Base-by-base conservation (phyloP, 1,139 yeast genomes). In the Scheffersomyces cryptocercus region DNA sequence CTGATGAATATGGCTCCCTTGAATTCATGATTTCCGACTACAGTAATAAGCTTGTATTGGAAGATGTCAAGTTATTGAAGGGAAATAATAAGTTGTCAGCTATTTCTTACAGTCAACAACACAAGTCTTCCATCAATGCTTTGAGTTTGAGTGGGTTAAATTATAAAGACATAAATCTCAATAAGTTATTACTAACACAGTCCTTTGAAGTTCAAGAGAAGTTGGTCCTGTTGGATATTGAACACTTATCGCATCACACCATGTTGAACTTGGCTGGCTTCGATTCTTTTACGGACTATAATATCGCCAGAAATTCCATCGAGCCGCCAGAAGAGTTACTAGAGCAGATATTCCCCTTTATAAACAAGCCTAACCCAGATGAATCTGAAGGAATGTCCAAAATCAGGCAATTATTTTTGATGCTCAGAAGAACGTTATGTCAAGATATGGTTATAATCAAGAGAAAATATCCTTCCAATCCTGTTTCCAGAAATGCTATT, bases 381-480 rank as follows among this genome's bases (percentile, higher is more conserved):
- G 35, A 35, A 8, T 15, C 39, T 3, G 11, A 8, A 12, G 33
- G 9, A 10, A 13, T 30, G 3, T 29, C 45, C 7, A 46, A 55
- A 39, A 47, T 62, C n/a, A 55, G 51, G 32, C 50, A 47, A 9
- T 56, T 64, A 12, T 52, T 68, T 28, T 39, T 43, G 3, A 47
- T 53, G 48, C 52, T 68, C 28, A 50, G 73, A 41, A 50, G 58
- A 32, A 52, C 58, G 30, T 50, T 68, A 31, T 54, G 64, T 29
- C 74, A 68, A 51, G 74, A 68, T 46, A 67, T 68, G 73, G 66
- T 62, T 3, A 42, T 64, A 2, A 43, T 68, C 2, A 56, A 55
- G 40, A 48, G 45, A 30, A 44, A 48, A 31, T 64, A 60, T 45
- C 72, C 73, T 3, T 42, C 51, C 5, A 64, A 60, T 45, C 60